Evolutionary conservation across 2,329 filamentous ascomycete species (phyloP), one percentile per base, ranked within the genome.

Genomic region (Drechslera avenae): DNA sequence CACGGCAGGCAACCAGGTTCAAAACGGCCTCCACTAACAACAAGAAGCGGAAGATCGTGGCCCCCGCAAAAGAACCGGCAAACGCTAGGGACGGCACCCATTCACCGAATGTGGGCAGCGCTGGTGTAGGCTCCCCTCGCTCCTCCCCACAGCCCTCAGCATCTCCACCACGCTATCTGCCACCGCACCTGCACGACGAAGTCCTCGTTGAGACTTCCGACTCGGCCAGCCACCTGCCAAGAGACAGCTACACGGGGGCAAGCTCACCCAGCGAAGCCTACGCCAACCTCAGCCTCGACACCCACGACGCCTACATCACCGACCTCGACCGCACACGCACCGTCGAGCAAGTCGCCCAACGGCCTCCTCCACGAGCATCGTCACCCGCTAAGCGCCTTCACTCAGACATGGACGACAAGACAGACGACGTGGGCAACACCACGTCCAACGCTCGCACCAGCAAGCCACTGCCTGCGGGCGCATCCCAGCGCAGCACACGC

Each of bases 371-470:
- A 32, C 70, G 81, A 48, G 78, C 79, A 23, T 77, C 77, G 13
- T 82, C 80, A 39, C 82, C 82, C 26, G 80, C 81, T 21, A 84
- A 84, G 69, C 75, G 81, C 56, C 76, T 75, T 46, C 81, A 81
- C 34, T 78, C 79, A 28, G 79, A 80, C 54, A 81, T 83, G 80
- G 80, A 82, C 56, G 77, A 71, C 56, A 63, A 63, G 34, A 4
- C 49, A 3, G 44, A 42, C 44, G 13, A 33, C 23, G 33, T 34
- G 26, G 26, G 37, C 44, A 26, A 32, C 44, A 32, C 49, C 16
- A 5, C 34, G 46, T 60, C 59, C 32, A 67, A 59, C 46, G 59
- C 67, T 32, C 62, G 61, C 3, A 47, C 62, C 33, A 60, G 62
- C n/a, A 71, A 72, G 48, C 58, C 60, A 14, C 52, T 63, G 26